Evolutionary conservation across 352 stramenopile genomes (phyloP).

Genomic region (Globisporangium orthogonon): DNA sequence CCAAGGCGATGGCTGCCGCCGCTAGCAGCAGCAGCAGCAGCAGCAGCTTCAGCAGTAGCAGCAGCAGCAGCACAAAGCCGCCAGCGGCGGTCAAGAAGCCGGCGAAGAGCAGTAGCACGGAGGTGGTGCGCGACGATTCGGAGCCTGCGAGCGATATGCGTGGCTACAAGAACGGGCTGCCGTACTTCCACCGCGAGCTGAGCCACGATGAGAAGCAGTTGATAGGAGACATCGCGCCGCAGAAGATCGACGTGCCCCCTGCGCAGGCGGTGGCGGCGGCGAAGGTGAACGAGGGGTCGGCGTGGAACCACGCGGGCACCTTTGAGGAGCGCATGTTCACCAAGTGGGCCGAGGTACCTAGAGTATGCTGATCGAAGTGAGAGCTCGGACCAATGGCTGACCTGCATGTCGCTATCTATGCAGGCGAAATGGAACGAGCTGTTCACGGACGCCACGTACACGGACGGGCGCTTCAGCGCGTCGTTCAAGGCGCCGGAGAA

Average conservation of each 20-base stretch:
- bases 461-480: conserved; percentile 30
- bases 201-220: conserved; percentile 93
- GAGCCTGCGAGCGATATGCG: conserved; percentile 53
- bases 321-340: conserved; percentile 88
- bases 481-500: conserved; percentile 64
- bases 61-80: neutral
- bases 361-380: neutral
- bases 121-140: conserved; percentile 63
- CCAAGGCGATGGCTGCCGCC: neutral
- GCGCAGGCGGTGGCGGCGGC: conserved; percentile 17
- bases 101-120: conserved; percentile 21
- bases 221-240: conserved; percentile 93
- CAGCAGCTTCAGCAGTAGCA: neutral
- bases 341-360: conserved; percentile 64
- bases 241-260: conserved; percentile 63
- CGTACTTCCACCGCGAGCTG: conserved; percentile 97
- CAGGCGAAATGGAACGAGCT: conserved; percentile 57
- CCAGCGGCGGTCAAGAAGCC: conserved; percentile 1
- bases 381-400: neutral
- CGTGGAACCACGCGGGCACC: conserved; percentile 90
- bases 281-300: conserved; percentile 65
- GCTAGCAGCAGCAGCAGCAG: conserved; percentile 6
- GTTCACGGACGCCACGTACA: conserved; percentile 33
- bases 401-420: neutral
- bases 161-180: conserved; percentile 81